These are phyloP conservation scores for Ceratobasidium sp. DNA, from an alignment of 1,284 basidiomycete genomes.

Conservation along the genomic window DNA sequence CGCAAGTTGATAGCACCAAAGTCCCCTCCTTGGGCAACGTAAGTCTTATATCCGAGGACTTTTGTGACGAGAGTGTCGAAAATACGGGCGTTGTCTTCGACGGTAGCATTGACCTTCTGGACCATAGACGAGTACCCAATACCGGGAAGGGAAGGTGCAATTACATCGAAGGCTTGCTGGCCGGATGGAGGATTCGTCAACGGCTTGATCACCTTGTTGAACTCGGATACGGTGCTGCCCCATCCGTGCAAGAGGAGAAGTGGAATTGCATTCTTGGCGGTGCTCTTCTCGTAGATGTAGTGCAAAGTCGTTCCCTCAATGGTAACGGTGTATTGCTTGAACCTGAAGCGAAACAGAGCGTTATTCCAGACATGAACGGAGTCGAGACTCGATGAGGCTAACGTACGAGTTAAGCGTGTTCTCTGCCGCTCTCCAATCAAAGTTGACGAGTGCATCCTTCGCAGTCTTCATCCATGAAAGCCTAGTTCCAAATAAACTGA, in stretches of 20 bases:
- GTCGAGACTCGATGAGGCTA: not conserved
- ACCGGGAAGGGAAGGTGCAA: constrained; percentile 40
- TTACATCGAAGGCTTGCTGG: constrained; percentile 30
- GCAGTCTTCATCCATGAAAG: constrained; percentile 27
- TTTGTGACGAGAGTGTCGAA: constrained; percentile 42
- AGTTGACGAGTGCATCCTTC: constrained; percentile 12
- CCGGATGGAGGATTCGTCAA: constrained; percentile 13
- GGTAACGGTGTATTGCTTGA: constrained; percentile 37
- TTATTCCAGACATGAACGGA: not conserved
- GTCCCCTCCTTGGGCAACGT: constrained; percentile 42
- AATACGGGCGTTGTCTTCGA: constrained; percentile 43
- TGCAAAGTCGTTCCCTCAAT: constrained; percentile 40
- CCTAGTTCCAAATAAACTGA: not conserved
- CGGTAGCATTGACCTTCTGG: constrained; percentile 29
- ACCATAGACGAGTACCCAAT: constrained; percentile 34
- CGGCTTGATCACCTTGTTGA: constrained; percentile 43
- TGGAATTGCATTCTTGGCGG: constrained; percentile 31
- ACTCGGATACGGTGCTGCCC: constrained; percentile 43
- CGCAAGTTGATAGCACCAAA: constrained; percentile 41
- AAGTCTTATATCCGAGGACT: constrained; percentile 41
- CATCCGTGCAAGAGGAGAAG: constrained; percentile 42
- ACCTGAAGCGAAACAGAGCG: not conserved
- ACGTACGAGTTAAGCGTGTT: constrained; percentile 30
- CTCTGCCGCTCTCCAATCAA: constrained; percentile 32
- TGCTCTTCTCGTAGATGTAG: constrained; percentile 33